phyloP scores from a whole-genome alignment of 2,329 filamentous ascomycete genomes.

The Sporothrix sp. region DNA sequence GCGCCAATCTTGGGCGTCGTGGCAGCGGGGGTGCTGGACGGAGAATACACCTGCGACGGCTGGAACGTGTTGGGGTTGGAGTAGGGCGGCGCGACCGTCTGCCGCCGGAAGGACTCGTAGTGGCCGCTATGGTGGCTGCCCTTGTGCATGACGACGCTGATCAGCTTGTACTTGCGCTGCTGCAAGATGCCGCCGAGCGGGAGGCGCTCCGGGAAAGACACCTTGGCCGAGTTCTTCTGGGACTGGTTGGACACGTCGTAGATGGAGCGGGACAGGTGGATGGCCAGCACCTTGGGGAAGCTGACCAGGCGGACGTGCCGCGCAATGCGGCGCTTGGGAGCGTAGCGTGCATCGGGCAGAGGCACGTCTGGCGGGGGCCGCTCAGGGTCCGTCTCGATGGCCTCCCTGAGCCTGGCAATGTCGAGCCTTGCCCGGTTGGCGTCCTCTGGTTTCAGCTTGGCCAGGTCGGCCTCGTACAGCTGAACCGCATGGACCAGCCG shows the following conservation, averaged over 20 bases:
- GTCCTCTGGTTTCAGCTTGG: slow-evolving; percentile 41
- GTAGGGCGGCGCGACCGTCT: slow-evolving; percentile 69
- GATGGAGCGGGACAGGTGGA: slow-evolving; percentile 89
- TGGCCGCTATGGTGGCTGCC: slow-evolving; percentile 94
- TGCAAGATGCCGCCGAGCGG: slow-evolving; percentile 70
- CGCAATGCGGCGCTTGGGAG: slow-evolving; percentile 75
- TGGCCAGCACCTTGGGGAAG: slow-evolving; percentile 82
- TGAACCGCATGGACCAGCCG: slow-evolving; percentile 70
- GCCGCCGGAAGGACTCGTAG: slow-evolving; percentile 90
- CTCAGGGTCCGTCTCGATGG: slow-evolving; percentile 76
- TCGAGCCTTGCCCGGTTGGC: slow-evolving; percentile 42
- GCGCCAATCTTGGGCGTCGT: slow-evolving; percentile 34
- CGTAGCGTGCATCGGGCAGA: slow-evolving; percentile 63
- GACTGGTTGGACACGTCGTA: slow-evolving; percentile 70
- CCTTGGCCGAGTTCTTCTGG: slow-evolving; percentile 89
- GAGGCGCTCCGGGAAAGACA: slow-evolving; percentile 80
- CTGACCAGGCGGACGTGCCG: slow-evolving; percentile 77
- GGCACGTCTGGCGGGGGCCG: slow-evolving; percentile 59
- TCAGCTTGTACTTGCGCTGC: slow-evolving; percentile 70
- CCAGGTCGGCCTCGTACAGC: slow-evolving; percentile 50
- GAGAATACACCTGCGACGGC: slow-evolving; percentile 62
- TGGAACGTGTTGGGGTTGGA: slow-evolving; percentile 75
- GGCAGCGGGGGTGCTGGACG: slow-evolving; percentile 42
- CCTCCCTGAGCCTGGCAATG: slow-evolving; percentile 55
- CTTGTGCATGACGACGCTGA: slow-evolving; percentile 86